phyloP scores from a whole-genome alignment of 306 rosid species.

The Amphicarpaea edgeworthii region DNA sequence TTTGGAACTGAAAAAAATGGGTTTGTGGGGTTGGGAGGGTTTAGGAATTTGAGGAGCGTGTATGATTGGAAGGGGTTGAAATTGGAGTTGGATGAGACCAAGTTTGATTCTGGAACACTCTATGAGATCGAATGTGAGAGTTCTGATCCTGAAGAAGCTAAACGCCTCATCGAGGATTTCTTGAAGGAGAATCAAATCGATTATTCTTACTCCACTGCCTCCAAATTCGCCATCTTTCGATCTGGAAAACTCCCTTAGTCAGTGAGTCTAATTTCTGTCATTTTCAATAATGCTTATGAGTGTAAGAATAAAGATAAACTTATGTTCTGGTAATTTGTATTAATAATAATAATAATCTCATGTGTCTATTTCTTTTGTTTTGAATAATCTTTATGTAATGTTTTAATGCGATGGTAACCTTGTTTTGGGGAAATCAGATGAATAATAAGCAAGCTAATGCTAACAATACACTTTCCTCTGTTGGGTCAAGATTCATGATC shows the following conservation, averaged over 20 bases:
- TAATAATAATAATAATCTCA: too few relatives aligned
- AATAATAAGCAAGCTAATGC: too few relatives aligned
- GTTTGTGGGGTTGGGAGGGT: conserved; percentile 80
- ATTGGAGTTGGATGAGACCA: conserved; percentile 90
- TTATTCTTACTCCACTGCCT: conserved; percentile 64
- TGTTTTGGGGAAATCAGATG: too few relatives aligned
- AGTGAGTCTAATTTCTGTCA: conserved; percentile 38
- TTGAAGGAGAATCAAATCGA: conserved; percentile 71
- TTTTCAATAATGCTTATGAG: neutral
- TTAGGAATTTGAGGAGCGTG: conserved; percentile 78
- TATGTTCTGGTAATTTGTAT: too few relatives aligned
- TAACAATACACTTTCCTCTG: too few relatives aligned
- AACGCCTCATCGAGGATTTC: conserved; percentile 67
- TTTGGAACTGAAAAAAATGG: conserved; percentile 66
- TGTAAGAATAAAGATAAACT: neutral
- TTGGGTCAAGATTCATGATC: too few relatives aligned
- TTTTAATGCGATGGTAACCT: too few relatives aligned
- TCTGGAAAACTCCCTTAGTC: conserved; percentile 57
- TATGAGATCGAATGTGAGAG: conserved; percentile 95
- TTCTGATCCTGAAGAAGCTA: conserved; percentile 74
- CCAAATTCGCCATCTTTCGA: conserved; percentile 78
- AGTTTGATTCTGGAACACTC: conserved; percentile 71
- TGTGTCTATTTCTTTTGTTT: neutral
- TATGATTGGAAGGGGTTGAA: conserved; percentile 89
- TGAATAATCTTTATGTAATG: too few relatives aligned